A percentile compares a stretch with the other conserved stretches of the same genome.
Evolutionary conservation across 345 rosid genomes (phyloP).

Genomic region (Populus tremula): DNA sequence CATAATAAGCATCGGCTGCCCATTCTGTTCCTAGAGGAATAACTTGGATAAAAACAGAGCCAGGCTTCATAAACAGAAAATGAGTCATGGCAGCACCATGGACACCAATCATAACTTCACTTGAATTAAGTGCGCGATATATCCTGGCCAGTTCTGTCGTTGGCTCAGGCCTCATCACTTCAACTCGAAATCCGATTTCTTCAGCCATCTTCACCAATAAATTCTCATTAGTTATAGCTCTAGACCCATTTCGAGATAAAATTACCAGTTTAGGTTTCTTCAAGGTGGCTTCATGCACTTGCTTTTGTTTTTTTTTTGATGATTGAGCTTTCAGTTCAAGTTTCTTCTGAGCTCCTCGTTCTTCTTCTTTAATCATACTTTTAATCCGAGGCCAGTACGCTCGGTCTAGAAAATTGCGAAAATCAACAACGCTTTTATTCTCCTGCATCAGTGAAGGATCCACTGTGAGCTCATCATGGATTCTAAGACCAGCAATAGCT

Average conservation of each 20-base stretch:
- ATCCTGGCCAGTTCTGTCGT: constrained; percentile 70
- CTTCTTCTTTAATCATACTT: constrained; percentile 46
- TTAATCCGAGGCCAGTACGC: constrained; percentile 56
- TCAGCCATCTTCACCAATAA: constrained; percentile 53
- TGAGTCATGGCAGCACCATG: constrained; percentile 97
- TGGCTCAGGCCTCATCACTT: constrained; percentile 49
- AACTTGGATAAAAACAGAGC: constrained; percentile 69
- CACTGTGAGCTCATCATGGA: constrained; percentile 70
- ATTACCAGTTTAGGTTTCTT: constrained; percentile 63
- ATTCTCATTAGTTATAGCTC: constrained; percentile 63
- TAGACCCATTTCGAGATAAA: constrained; percentile 62
- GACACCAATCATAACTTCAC: constrained; percentile 78
- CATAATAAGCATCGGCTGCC: constrained; percentile 86
- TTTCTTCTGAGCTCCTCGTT: constrained; percentile 36
- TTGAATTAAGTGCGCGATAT: constrained; percentile 52
- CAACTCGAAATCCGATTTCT: constrained; percentile 55
- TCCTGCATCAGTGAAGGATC: constrained; percentile 41
- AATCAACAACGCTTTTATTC: constrained; percentile 53
- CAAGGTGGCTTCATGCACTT: constrained; percentile 4
- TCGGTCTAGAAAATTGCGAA: constrained; percentile 52
- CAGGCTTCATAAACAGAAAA: constrained; percentile 70
- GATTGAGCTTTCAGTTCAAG: constrained; percentile 22
- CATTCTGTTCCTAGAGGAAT: constrained; percentile 81
- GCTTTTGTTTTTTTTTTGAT: constrained; percentile 2
- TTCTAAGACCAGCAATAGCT: constrained; percentile 68